Conservation (phyloP, 108 stramenopile species). For the Skeletonema marinoi region DNA sequence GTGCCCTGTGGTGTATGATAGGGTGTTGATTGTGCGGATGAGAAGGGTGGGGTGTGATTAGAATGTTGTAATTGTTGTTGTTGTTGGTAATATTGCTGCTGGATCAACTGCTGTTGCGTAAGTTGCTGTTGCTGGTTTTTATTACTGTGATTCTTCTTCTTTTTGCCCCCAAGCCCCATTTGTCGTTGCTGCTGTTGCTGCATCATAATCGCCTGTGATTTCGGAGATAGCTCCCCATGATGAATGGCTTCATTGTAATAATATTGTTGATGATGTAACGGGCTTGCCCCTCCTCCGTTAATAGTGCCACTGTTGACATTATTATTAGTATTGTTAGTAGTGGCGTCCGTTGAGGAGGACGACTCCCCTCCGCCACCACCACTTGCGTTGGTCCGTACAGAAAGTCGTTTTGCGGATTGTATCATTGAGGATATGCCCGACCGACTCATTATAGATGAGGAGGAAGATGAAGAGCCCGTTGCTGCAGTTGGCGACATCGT, state of each 20-base stretch:
- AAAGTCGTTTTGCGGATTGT: conserved; percentile 8
- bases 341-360: neutral
- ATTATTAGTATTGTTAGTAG: neutral
- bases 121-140: neutral
- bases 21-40: neutral
- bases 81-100: conserved; percentile 19
- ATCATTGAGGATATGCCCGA: conserved; percentile 43
- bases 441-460: conserved; percentile 29
- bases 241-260: neutral
- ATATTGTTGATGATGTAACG: neutral
- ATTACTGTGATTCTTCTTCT: neutral
- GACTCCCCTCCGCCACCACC: neutral
- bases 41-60: neutral
- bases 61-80: neutral
- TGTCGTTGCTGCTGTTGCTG: conserved; percentile 20
- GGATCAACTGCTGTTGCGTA: conserved; percentile 9
- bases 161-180: neutral
- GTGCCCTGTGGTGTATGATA: neutral
- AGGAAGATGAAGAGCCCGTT: conserved; percentile 6
- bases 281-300: neutral
- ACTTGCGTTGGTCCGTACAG: neutral
- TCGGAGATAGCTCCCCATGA: conserved; percentile 1
- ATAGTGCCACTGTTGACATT: neutral
- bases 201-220: conserved; percentile 3
- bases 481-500: neutral